A percentile compares a stretch with the other conserved stretches of the same genome.
Evolutionary conservation across 108 stramenopile species (phyloP).

Genomic region (Aurantiochytrium sp.): DNA sequence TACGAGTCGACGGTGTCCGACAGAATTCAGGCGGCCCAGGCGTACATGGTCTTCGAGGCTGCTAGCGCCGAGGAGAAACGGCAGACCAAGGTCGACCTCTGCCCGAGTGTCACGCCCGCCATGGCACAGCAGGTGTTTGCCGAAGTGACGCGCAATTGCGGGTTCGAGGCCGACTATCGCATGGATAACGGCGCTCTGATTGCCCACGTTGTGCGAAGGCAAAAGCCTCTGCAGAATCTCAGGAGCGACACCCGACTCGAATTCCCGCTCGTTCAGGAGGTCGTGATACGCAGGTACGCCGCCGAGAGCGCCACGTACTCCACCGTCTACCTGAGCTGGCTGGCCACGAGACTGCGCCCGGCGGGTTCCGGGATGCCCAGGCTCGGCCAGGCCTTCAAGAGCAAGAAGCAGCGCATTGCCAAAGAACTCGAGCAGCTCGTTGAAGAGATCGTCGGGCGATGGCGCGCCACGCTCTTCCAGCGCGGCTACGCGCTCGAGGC

Average conservation of each 20-base stretch:
- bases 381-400: no score
- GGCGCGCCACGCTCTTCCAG: slow-evolving; percentile 26
- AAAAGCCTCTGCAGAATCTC: no score
- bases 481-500: not conserved
- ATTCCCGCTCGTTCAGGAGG: not conserved
- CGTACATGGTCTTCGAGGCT: not conserved
- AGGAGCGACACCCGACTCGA: not conserved
- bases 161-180: not conserved
- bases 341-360: no score
- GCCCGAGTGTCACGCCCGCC: not conserved
- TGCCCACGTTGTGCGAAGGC: not conserved
- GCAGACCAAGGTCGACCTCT: not conserved
- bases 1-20: no score
- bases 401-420: not conserved
- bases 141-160: not conserved
- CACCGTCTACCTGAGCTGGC: not conserved
- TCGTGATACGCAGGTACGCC: not conserved
- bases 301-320: not conserved
- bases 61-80: not conserved
- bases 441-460: slow-evolving; percentile 1
- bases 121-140: not conserved
- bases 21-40: not conserved
- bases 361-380: no score
- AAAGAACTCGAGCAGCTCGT: not conserved
- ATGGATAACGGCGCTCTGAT: not conserved